Percentiles rank a stretch among this genome's conserved stretches.
Evolutionary conservation across 176 grass and related monocot species (phyloP).

Genomic region (Oryza meridionalis): DNA sequence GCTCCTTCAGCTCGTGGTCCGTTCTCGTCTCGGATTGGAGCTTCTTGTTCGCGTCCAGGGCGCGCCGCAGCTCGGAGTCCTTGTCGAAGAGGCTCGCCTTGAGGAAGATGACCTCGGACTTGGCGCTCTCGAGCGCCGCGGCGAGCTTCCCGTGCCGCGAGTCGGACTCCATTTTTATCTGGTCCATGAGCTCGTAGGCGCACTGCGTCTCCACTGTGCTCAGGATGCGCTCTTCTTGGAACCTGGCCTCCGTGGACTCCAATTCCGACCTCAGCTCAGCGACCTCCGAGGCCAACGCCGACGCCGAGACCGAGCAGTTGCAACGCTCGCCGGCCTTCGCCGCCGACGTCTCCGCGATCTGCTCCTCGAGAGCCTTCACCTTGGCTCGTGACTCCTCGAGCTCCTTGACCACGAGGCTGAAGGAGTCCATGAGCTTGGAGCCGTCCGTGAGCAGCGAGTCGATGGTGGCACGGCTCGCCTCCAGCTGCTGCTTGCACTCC

Average conservation of each 20-base stretch:
- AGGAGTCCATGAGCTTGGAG: constrained; percentile 97
- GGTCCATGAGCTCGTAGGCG: constrained; percentile 68
- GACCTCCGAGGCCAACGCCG: constrained; percentile 13
- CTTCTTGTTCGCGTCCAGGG: constrained; percentile 61
- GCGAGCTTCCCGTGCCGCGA: constrained; percentile 65
- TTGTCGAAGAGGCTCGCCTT: constrained; percentile 92
- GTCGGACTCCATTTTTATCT: constrained; percentile 59
- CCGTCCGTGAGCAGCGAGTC: constrained; percentile 87
- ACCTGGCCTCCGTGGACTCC: constrained; percentile 54
- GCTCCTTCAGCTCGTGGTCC: constrained; percentile 40
- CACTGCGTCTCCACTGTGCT: constrained; percentile 70
- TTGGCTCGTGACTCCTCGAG: constrained; percentile 85
- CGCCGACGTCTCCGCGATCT: constrained; percentile 39
- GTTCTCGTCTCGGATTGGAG: constrained; percentile 36
- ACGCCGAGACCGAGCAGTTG: constrained; percentile 30
- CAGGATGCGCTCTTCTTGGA: constrained; percentile 71
- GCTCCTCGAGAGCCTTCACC: constrained; percentile 67
- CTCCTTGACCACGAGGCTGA: constrained; percentile 82
- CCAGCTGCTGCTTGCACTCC: constrained; percentile 80
- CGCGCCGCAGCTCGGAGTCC: constrained; percentile 57
- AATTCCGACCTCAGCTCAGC: constrained; percentile 54
- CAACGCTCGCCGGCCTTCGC: constrained; percentile 26
- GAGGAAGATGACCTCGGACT: constrained; percentile 70
- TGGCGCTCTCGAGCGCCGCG: constrained; percentile 42
- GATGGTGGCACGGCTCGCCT: constrained; percentile 66